Percentiles rank a stretch among this genome's conserved stretches.
phyloP scores from a whole-genome alignment of 257 asterid genomes.

The Leonotis leonurus region DNA sequence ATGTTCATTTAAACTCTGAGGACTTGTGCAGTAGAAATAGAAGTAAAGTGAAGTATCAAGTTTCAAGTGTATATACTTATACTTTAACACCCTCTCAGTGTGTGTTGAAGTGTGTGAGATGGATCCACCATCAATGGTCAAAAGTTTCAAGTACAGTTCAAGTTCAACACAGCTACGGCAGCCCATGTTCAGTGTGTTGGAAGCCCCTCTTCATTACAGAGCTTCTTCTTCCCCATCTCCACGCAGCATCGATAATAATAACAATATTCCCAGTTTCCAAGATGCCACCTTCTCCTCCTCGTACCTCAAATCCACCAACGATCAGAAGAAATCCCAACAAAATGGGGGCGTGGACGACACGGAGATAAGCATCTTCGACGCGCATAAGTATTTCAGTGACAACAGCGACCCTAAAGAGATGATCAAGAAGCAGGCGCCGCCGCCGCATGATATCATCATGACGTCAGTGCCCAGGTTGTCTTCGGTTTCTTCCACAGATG shows the following conservation, averaged over 20 bases:
- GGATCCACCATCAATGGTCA: conserved; percentile 40
- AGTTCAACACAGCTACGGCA: conserved; percentile 41
- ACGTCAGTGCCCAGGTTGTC: conserved; percentile 33
- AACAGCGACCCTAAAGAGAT: conserved; percentile 24
- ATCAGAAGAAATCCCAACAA: conserved; percentile 7
- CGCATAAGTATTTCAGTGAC: conserved; percentile 74
- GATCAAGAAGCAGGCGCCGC: not conserved
- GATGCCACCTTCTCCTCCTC: conserved; percentile 60
- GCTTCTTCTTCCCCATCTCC: conserved; percentile 27
- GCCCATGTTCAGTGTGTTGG: conserved; percentile 36
- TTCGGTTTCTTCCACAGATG: conserved; percentile 49
- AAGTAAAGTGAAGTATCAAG: too few species aligned
- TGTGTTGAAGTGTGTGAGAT: too few species aligned
- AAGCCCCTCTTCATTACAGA: conserved; percentile 37
- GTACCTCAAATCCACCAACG: conserved; percentile 28
- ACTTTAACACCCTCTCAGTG: too few species aligned
- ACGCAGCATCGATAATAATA: not conserved
- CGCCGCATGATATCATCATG: conserved; percentile 16
- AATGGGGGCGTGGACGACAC: conserved; percentile 36
- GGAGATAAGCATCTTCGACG: conserved; percentile 78
- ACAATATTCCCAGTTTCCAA: conserved; percentile 2
- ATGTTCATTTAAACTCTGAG: too few species aligned
- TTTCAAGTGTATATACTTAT: too few species aligned
- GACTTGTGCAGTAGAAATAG: too few species aligned
- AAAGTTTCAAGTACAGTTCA: conserved; percentile 40